These are phyloP conservation scores for Achaetomium macrosporum DNA, from an alignment of 2,329 filamentous ascomycete species.

Conservation along the genomic window DNA sequence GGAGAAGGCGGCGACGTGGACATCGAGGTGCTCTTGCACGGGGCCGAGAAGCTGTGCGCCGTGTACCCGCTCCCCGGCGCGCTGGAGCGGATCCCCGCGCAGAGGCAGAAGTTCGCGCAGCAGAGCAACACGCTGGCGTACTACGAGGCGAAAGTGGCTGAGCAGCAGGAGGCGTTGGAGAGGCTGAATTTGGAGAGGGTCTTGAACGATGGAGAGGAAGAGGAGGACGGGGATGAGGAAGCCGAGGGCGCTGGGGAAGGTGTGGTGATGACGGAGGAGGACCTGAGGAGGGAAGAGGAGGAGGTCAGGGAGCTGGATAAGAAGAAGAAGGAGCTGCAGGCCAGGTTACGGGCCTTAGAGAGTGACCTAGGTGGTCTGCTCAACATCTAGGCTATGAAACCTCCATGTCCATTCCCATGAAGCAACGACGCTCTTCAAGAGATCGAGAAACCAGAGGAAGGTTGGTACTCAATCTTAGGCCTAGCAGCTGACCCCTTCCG, in stretches of 20 bases:
- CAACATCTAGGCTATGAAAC: conserved; percentile 36
- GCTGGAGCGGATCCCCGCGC: conserved; percentile 64
- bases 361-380: conserved; percentile 50
- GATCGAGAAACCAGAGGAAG: neutral
- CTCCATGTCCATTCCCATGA: neutral
- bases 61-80: conserved; percentile 83
- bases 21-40: conserved; percentile 74
- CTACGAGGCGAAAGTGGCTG: conserved; percentile 73
- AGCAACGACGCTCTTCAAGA: neutral
- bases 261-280: conserved; percentile 57
- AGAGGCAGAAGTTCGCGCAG: conserved; percentile 66
- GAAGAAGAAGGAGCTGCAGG: conserved; percentile 52
- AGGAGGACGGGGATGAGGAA: conserved; percentile 37
- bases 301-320: conserved; percentile 52
- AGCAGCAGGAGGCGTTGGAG: conserved; percentile 68
- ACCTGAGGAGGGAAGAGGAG: conserved; percentile 63
- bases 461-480: neutral
- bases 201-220: conserved; percentile 44
- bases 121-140: conserved; percentile 68
- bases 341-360: conserved; percentile 47
- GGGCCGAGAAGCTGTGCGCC: conserved; percentile 82
- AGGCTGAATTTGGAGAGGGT: conserved; percentile 63
- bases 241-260: conserved; percentile 40
- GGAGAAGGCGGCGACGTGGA: conserved; percentile 67
- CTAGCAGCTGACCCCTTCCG: conserved; percentile 17